Conservation (phyloP, 768 basidiomycete genomes). For the Psilocybe cyanescens region DNA sequence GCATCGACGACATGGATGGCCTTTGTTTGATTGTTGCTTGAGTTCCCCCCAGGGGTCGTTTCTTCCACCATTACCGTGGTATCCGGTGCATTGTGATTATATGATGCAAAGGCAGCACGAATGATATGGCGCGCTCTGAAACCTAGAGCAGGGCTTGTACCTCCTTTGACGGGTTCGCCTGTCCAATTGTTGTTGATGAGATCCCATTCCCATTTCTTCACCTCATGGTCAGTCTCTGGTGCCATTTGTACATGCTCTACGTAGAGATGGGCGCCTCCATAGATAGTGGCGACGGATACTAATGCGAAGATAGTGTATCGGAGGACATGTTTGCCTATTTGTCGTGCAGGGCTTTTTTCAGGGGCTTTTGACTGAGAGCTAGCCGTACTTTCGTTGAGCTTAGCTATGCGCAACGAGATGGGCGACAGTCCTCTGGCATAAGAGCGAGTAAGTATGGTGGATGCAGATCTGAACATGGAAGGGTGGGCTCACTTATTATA, state of each 20-base stretch:
- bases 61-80: slow-evolving; percentile 39
- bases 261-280: slow-evolving; percentile 63
- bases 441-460: neutral
- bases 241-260: slow-evolving; percentile 59
- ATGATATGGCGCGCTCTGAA: slow-evolving; percentile 62
- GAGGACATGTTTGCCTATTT: slow-evolving; percentile 32
- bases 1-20: slow-evolving; percentile 53
- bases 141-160: slow-evolving; percentile 76
- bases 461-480: slow-evolving; percentile 8
- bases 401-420: neutral
- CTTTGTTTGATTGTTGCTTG: slow-evolving; percentile 23
- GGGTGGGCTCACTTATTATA: neutral
- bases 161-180: slow-evolving; percentile 52
- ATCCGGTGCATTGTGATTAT: slow-evolving; percentile 61
- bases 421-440: neutral
- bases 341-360: neutral
- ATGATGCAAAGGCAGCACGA: slow-evolving; percentile 74
- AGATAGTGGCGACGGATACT: slow-evolving; percentile 49
- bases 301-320: slow-evolving; percentile 43
- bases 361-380: neutral
- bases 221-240: slow-evolving; percentile 54
- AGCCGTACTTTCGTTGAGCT: neutral
- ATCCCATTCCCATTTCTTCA: slow-evolving; percentile 70
- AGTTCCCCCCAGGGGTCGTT: slow-evolving; percentile 17
- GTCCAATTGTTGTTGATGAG: slow-evolving; percentile 65